Evolutionary conservation across 495 filamentous ascomycete genomes (phyloP).

Genomic region (Penicillium psychrofluorescens): DNA sequence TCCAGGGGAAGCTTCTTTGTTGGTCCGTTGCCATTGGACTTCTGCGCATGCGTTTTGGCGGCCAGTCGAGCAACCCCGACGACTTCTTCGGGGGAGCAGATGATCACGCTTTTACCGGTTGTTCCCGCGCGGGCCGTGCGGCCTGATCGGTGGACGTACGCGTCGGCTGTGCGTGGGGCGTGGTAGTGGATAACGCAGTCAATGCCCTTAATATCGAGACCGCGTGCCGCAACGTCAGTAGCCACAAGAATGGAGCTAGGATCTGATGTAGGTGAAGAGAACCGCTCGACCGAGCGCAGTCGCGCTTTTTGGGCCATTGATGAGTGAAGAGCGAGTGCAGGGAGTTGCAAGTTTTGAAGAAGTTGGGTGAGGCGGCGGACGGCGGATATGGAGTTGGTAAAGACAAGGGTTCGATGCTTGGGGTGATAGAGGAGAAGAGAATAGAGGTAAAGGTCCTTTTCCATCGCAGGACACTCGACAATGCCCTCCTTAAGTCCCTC

Average conservation of each 20-base stretch:
- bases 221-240: slow-evolving; percentile 94
- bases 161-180: slow-evolving; percentile 82
- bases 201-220: slow-evolving; percentile 86
- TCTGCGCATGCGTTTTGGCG: slow-evolving; percentile 70
- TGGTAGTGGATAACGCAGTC: slow-evolving; percentile 91
- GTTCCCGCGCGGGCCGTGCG: slow-evolving; percentile 82
- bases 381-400: slow-evolving; percentile 91
- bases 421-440: slow-evolving; percentile 77
- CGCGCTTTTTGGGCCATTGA: slow-evolving; percentile 97
- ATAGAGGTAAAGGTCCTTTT: slow-evolving; percentile 97
- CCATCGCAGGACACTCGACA: slow-evolving; percentile 82
- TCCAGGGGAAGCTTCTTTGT: slow-evolving; percentile 57
- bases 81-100: slow-evolving; percentile 90
- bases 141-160: slow-evolving; percentile 92
- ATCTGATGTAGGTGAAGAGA: slow-evolving; percentile 56
- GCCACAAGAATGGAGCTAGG: slow-evolving; percentile 72
- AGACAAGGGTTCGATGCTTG: slow-evolving; percentile 71
- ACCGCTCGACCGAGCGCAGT: slow-evolving; percentile 83
- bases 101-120: slow-evolving; percentile 70
- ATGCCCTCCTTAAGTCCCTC: slow-evolving; percentile 79
- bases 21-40: slow-evolving; percentile 33
- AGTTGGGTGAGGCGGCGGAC: slow-evolving; percentile 82
- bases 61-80: slow-evolving; percentile 74
- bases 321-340: slow-evolving; percentile 75
- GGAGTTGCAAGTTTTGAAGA: slow-evolving; percentile 74